These are phyloP conservation scores for Lolium multiflorum DNA, from an alignment of 176 grass and related monocot species.

Conservation along the genomic window DNA sequence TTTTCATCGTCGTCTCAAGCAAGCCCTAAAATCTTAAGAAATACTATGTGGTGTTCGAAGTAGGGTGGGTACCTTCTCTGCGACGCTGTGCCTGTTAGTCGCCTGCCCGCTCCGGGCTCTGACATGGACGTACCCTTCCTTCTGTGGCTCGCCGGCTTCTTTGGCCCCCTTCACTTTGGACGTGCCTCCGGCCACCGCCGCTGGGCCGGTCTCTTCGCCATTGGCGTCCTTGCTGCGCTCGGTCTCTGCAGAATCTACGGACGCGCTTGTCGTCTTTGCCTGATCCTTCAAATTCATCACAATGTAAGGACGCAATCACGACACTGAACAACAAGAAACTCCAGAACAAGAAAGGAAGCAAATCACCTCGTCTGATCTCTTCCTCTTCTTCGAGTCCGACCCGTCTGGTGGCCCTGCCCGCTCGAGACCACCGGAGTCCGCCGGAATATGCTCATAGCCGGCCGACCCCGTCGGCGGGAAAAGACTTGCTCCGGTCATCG, in stretches of 20 bases:
- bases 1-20: not conserved
- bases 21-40: not conserved
- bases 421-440: slow-evolving; percentile 46
- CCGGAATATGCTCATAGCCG: slow-evolving; percentile 33
- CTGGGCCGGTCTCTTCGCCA: slow-evolving; percentile 61
- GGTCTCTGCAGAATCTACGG: slow-evolving; percentile 50
- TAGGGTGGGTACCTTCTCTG: slow-evolving; percentile 67
- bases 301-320: slow-evolving; percentile 1
- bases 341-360: not conserved
- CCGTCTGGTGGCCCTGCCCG: slow-evolving; percentile 51
- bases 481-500: slow-evolving; percentile 26
- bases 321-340: not conserved
- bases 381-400: slow-evolving; percentile 74
- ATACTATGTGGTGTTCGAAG: not conserved
- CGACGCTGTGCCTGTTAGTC: slow-evolving; percentile 92
- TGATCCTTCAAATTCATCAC: slow-evolving; percentile 39
- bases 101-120: slow-evolving; percentile 87
- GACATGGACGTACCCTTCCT: slow-evolving; percentile 85
- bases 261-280: slow-evolving; percentile 36
- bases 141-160: slow-evolving; percentile 47
- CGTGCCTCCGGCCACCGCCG: slow-evolving; percentile 35
- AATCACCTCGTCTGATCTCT: slow-evolving; percentile 65
- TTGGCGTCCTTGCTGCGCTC: slow-evolving; percentile 55
- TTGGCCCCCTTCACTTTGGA: slow-evolving; percentile 61
- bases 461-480: slow-evolving; percentile 10